Evolutionary conservation across 108 stramenopile species (phyloP), one percentile per base, ranked within the genome.

Genomic region (Nitzschia sp.): DNA sequence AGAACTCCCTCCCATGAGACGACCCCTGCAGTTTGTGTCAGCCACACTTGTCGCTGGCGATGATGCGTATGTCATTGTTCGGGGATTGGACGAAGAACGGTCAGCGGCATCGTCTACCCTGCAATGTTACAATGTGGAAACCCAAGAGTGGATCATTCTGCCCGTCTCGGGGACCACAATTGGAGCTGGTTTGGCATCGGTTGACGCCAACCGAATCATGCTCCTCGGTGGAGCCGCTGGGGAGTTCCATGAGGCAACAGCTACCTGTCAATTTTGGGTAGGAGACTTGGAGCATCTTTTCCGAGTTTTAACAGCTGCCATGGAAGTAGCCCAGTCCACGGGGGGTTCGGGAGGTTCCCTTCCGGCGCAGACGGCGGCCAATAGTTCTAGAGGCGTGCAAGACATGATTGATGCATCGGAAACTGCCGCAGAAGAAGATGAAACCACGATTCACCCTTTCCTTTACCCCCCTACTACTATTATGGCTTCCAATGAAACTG

Each of bases 371-470:
- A 22, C 62, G 20, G 62, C 22, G 10, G 17, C 62, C 17, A 43
- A 10, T 25, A 17, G 42, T 43, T 17, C 39, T 38, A 56, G 14
- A 56, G 14, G 20, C 19, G 20, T 14, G 1, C 54, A 25, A 1
- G 17, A 41, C 3, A 38, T 41, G 25, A 12, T 12, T 14, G 57
- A n/a, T 12, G 57, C 10, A 3, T 38, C 26, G 26, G 29, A 22
- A 39, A n/a, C 26, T 6, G 26, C 22, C 3, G 48, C 17, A 6
- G 53, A 55, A 25, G 53, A 25, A 21, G 53, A 55, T 25, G 57
- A 58, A 58, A 39, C 57, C 11, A 58, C 57, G 38, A 37, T 58
- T 40, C 57, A 58, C 38, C 57, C 57, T 38, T 58, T 58, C 29
- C 38, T 58, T 2, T 39, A 39, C 29, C 34, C 57, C 1, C 57